Evolutionary conservation across 148 eudicot species (phyloP), one percentile per base, ranked within the genome.

Genomic region (Amaranthus cruentus): DNA sequence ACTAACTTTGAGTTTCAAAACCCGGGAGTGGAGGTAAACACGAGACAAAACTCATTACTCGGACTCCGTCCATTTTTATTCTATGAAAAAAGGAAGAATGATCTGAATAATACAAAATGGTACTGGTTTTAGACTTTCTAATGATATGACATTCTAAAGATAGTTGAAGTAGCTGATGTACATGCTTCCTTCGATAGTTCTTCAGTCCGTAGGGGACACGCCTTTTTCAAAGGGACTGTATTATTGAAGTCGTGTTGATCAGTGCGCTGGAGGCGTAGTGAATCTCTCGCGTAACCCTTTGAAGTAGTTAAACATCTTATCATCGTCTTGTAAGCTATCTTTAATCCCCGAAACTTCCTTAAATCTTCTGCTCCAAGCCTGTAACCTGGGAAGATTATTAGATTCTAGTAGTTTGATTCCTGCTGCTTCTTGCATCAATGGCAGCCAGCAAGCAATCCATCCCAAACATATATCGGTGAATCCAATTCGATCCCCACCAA

Each of bases 391-490:
- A 9, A 79, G 48, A 55, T 52, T 58, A 58, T 79, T 67, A 12
- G 66, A 42, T 9, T 75, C 75, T 12, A 79, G 62, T 44, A 79
- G 15, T 43, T 70, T 57, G 72, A 79, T 59, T 49, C 75, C 78
- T 4, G 75, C 82, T 55, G 75, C 78, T 63, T 79, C 78, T 69
- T 79, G 78, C 82, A 74, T 79, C 13, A 74, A 52, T 15, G 74
- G 78, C 42, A 79, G 60, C 74, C 66, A 63, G 53, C 75, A 74
- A 42, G 47, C 74, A 70, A 79, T 74, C 82, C 78, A 79, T 51
- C 82, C 82, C 9, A 74, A 56, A 62, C 71, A 69, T 49, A 79
- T 21, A 63, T 79, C 82, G 5, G 74, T 21, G 18, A 69, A 13
- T 64, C 82, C 78, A 46, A 79, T 55, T 63, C 75, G 11, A 28